Conservation (phyloP, 495 filamentous ascomycete genomes). For the Aspergillus avenaceus region DNA sequence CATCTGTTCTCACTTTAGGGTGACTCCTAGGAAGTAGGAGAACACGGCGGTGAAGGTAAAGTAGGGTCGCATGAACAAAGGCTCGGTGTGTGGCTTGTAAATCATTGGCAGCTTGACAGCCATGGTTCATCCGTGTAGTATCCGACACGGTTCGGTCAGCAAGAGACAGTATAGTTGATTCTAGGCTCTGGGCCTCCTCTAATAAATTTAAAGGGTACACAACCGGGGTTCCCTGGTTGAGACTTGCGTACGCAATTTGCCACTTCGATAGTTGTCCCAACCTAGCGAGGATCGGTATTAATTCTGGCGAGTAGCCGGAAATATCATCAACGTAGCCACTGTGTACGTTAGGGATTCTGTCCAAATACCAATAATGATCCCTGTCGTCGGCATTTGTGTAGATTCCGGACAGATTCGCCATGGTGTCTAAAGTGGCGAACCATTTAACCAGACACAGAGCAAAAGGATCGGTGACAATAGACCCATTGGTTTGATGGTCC, state of each 20-base stretch:
- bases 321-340: constrained; percentile 23
- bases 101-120: constrained; percentile 9
- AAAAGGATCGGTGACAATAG: constrained; percentile 10
- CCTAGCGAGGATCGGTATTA: constrained; percentile 21
- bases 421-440: constrained; percentile 27
- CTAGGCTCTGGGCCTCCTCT: constrained; percentile 10
- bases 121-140: background rate
- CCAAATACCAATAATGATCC: constrained; percentile 4
- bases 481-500: background rate
- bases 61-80: constrained; percentile 28
- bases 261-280: constrained; percentile 13
- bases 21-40: constrained; percentile 17
- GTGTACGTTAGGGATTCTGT: background rate
- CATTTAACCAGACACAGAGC: constrained; percentile 26
- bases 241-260: background rate
- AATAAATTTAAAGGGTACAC: background rate
- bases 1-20: constrained; percentile 18
- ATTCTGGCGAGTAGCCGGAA: constrained; percentile 27
- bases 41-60: constrained; percentile 29
- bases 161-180: constrained; percentile 13
- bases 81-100: constrained; percentile 24
- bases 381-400: background rate
- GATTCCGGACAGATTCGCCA: constrained; percentile 22
- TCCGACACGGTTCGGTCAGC: constrained; percentile 7
- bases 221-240: background rate